Conservation (phyloP, 2,329 filamentous ascomycete species). For the Alternaria consortialis region DNA sequence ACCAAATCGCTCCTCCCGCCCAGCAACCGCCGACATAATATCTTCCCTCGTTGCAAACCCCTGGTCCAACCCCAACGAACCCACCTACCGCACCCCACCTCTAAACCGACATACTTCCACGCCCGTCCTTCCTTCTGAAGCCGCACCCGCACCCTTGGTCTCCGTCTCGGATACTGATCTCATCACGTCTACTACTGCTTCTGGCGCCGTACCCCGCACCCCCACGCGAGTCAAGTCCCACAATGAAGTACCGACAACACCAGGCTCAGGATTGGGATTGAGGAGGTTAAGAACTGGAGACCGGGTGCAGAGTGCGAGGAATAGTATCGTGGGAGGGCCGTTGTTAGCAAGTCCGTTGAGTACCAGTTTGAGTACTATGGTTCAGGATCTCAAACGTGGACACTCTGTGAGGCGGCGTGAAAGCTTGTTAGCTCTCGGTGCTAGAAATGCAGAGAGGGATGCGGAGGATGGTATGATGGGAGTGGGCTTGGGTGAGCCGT, state of each 20-base stretch:
- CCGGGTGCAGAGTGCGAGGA: slow-evolving; percentile 48
- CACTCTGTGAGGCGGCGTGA: slow-evolving; percentile 42
- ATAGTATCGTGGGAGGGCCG: slow-evolving; percentile 62
- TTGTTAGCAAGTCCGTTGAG: slow-evolving; percentile 69
- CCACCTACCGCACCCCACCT: slow-evolving; percentile 12
- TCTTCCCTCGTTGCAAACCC: slow-evolving; percentile 41
- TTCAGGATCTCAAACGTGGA: slow-evolving; percentile 70
- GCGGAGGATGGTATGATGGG: slow-evolving; percentile 6
- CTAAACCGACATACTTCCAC: slow-evolving; percentile 38
- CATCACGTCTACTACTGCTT: not conserved
- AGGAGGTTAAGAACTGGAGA: slow-evolving; percentile 45
- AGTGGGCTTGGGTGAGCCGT: slow-evolving; percentile 28
- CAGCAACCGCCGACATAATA: slow-evolving; percentile 24
- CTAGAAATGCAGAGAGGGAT: slow-evolving; percentile 9
- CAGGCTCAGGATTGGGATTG: slow-evolving; percentile 29
- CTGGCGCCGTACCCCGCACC: slow-evolving; percentile 8
- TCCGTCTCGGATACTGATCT: slow-evolving; percentile 31
- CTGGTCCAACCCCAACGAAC: slow-evolving; percentile 31
- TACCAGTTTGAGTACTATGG: slow-evolving; percentile 68
- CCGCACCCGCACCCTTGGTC: slow-evolving; percentile 24
- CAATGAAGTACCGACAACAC: slow-evolving; percentile 29
- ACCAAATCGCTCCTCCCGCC: slow-evolving; percentile 13
- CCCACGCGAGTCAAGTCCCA: slow-evolving; percentile 22
- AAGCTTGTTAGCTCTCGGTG: slow-evolving; percentile 19
- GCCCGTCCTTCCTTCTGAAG: slow-evolving; percentile 43